Percentiles rank a stretch among this genome's conserved stretches.
These are phyloP conservation scores for Vairimorpha ceranae DNA, from an alignment of 371 early-diverging fungal species.

Conservation along the genomic window DNA sequence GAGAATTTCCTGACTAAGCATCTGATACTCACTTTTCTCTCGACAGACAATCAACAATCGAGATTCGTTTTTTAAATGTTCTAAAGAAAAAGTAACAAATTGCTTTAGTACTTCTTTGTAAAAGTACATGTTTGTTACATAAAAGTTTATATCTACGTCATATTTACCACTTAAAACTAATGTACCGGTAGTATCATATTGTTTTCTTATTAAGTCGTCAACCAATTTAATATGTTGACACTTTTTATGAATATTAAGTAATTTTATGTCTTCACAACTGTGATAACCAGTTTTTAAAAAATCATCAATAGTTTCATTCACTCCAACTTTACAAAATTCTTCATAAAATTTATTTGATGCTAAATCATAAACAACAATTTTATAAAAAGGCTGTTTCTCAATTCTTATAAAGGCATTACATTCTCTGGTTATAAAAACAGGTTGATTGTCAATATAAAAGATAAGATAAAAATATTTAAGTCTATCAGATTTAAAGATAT, in stretches of 20 bases:
- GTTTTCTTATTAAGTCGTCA: background rate
- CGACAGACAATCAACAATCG: conserved; percentile 2
- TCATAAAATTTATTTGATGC: background rate
- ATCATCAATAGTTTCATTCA: background rate
- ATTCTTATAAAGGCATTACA: background rate
- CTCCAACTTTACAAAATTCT: background rate
- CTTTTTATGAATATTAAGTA: background rate
- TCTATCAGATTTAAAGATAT: background rate
- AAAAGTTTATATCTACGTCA: background rate
- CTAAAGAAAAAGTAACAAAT: background rate
- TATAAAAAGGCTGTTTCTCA: background rate
- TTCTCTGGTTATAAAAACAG: background rate
- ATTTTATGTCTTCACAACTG: background rate
- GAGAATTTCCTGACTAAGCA: conserved; percentile 13
- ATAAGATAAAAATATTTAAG: background rate
- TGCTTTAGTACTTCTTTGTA: conserved; percentile 1
- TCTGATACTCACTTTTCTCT: conserved; percentile 2
- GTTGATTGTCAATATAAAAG: background rate
- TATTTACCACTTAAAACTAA: background rate
- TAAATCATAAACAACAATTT: background rate
- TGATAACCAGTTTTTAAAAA: background rate
- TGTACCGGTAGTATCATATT: background rate
- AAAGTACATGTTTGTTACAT: background rate
- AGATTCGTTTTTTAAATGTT: background rate
- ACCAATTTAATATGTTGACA: background rate